Evolutionary conservation across 2,329 filamentous ascomycete species (phyloP), one percentile per base, ranked within the genome.

Genomic region (Claviceps quebecensis): DNA sequence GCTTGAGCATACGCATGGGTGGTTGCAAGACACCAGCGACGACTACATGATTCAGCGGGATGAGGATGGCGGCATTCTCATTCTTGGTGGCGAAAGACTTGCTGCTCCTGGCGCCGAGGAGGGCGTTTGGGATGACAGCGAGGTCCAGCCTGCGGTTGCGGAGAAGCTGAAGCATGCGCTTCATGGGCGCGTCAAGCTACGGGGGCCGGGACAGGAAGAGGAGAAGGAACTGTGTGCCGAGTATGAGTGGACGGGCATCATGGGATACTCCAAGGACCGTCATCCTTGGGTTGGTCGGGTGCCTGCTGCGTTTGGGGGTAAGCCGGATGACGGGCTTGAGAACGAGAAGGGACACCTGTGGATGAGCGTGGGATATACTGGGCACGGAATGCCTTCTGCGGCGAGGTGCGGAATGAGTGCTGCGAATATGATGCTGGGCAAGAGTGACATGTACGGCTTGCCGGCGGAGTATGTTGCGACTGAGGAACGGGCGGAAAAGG

Each of bases 201-300:
- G 56, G n/a, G 55, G 51, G 2, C 55, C 66, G 19, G 64, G 54
- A 4, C 51, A 58, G n/a, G 61, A 64, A 7, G 69, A 71, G 23
- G 11, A 46, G 38, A 65, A 67, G 39, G 62, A 72, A 36, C 67
- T 86, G 19, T 60, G 67, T 22, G 72, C 76, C 9, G 66, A 75
- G 34, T 78, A 76, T 61, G 80, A 86, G 61, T 91, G 86, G 86
- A 86, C 83, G 1, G 86, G 86, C 0, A 84, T 89, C 57, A 90
- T 89, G 86, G 86, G 83, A 0, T 89, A 80, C 64, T 81, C 78
- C 34, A 69, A 80, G 6, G 86, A 90, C 62, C 69, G 74, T 0
- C 65, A 75, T 48, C 84, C 86, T 0, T 89, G 82, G 81, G 81
- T 90, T 2, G 86, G 86, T 0, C 65, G 68, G 9, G 76, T 89